Base-by-base conservation (phyloP, 495 filamentous ascomycete genomes). In the Penicillium silybi region DNA sequence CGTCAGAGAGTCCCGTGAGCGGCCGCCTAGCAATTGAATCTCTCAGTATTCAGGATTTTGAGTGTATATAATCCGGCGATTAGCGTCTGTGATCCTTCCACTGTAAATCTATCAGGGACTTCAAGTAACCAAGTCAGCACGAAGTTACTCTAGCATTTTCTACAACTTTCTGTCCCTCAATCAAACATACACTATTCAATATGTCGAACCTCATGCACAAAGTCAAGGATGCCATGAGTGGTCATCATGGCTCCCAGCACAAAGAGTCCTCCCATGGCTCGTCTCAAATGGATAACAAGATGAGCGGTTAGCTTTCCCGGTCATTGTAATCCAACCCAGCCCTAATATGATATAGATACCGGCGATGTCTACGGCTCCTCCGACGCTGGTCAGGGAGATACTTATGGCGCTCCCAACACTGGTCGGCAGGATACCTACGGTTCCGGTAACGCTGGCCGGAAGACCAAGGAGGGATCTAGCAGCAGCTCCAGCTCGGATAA, bases 131-230 rank as follows among this genome's bases (percentile, higher is more conserved):
- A 16, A 18, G 9, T 17, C n/a, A 6, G n/a, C 18, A 18, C 26
- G 5, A 46, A 19, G 7, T 19, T 18, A 15, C 20, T 43, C 19
- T 25, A 19, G 19, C 22, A 1, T 25, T 41, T 41, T 23, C n/a
- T 15, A 57, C 29, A 32, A 37, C 18, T 27, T 10, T 49, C 19
- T 46, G 15, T 19, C 43, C 41, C 38, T 44, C n/a, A 15, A 25
- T 20, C 4, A 43, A 16, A 38, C 10, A 51, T 34, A 32, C 10
- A 15, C 20, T 23, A 29, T 34, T 57, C 73, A 83, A 58, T 60
- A 89, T 89, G 85, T 86, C 84, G 20, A 66, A 73, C 52, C 67
- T 90, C 53, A 65, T 88, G 58, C 79, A 89, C 75, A 90, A 89
- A 61, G 76, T 88, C 69, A 90, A 89, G 72, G 81, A 89, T 32